Conservation (phyloP, 768 basidiomycete genomes). For the Epithele typhae region DNA sequence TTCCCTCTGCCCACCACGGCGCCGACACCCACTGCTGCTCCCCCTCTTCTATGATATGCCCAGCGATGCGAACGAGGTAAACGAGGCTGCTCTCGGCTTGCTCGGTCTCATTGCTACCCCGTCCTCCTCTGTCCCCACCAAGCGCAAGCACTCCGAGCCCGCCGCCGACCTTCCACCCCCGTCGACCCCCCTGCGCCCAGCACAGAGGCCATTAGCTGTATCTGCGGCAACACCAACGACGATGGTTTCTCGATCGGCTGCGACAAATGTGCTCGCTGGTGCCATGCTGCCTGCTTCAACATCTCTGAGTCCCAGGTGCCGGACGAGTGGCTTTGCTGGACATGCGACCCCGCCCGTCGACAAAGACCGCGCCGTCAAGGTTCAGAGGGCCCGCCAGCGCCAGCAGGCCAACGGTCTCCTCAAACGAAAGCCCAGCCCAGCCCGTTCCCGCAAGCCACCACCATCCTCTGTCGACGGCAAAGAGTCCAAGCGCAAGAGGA, state of each 20-base stretch:
- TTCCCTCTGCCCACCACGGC: neutral
- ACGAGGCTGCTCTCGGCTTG: constrained; percentile 55
- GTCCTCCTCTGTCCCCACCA: constrained; percentile 35
- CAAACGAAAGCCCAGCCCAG: constrained; percentile 34
- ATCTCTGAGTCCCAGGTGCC: constrained; percentile 57
- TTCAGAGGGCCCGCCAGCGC: constrained; percentile 38
- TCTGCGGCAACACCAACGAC: constrained; percentile 70
- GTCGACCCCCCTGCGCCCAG: constrained; percentile 6
- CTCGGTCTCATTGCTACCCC: constrained; percentile 43
- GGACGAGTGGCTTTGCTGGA: constrained; percentile 76
- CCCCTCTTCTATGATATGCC: constrained; percentile 28
- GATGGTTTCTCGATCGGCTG: constrained; percentile 87
- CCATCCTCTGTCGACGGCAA: constrained; percentile 33
- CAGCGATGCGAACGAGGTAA: constrained; percentile 56
- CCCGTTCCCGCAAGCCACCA: constrained; percentile 34
- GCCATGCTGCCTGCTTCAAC: constrained; percentile 75
- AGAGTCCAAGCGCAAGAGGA: constrained; percentile 33
- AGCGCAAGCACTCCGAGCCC: constrained; percentile 29
- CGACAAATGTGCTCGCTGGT: constrained; percentile 79
- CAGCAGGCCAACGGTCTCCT: constrained; percentile 24
- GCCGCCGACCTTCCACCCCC: constrained; percentile 4
- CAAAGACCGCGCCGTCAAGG: constrained; percentile 41
- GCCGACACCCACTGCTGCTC: neutral
- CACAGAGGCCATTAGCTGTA: constrained; percentile 59
- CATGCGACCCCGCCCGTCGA: constrained; percentile 52